Conservation (phyloP, 2,329 filamentous ascomycete genomes). For the Grosmannia penicillata region DNA sequence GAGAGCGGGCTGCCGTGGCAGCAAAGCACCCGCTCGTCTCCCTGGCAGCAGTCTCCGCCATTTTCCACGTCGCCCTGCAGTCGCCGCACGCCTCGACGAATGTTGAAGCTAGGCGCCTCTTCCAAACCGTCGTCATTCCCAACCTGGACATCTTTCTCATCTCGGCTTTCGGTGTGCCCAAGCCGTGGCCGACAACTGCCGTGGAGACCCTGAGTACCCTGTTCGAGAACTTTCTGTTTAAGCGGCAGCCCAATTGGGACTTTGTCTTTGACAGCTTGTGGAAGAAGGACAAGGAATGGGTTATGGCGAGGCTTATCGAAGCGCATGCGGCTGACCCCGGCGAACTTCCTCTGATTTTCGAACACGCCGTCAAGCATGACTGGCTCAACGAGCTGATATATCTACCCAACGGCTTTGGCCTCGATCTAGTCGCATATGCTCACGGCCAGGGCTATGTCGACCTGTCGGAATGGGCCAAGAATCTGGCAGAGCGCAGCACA, state of each 20-base stretch:
- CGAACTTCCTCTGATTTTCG: conserved; percentile 54
- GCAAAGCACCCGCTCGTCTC: conserved; percentile 81
- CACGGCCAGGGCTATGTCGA: conserved; percentile 72
- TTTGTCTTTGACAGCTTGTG: conserved; percentile 87
- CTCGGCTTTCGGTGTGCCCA: conserved; percentile 61
- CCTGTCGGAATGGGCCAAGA: conserved; percentile 64
- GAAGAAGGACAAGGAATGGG: conserved; percentile 81
- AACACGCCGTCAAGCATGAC: conserved; percentile 65
- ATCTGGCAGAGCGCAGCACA: conserved; percentile 48
- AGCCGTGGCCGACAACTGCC: conserved; percentile 62
- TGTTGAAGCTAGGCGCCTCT: conserved; percentile 48
- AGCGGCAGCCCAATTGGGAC: conserved; percentile 62
- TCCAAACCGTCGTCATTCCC: conserved; percentile 52
- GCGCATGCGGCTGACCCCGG: conserved; percentile 56
- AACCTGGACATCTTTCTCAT: conserved; percentile 70
- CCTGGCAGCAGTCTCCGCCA: conserved; percentile 61
- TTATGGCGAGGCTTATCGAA: conserved; percentile 65
- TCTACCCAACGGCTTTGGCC: conserved; percentile 66
- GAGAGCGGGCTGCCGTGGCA: conserved; percentile 42
- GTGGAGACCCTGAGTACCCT: conserved; percentile 61
- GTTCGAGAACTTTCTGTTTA: conserved; percentile 72
- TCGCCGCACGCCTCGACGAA: conserved; percentile 46
- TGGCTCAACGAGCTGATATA: conserved; percentile 76
- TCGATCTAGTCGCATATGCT: conserved; percentile 75
- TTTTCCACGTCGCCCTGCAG: conserved; percentile 50